These are phyloP conservation scores for Kodamaea neixiangensis DNA, from an alignment of 805 yeast genomes.

Conservation along the genomic window DNA sequence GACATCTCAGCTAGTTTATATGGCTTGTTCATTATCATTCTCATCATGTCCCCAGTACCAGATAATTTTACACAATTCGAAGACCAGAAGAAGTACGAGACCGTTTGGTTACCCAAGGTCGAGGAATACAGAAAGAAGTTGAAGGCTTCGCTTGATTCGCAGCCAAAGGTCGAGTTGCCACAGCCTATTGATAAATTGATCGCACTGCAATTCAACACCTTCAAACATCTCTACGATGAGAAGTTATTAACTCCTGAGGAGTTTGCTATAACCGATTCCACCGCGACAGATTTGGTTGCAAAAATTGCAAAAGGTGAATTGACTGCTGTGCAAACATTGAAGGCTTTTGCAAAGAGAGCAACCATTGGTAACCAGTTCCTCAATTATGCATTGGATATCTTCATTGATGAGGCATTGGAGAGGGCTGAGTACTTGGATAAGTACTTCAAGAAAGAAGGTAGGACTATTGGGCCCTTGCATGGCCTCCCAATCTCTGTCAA, in stretches of 20 bases:
- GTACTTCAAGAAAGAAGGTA: slow-evolving; percentile 46
- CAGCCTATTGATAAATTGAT: slow-evolving; percentile 33
- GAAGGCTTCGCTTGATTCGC: slow-evolving; percentile 33
- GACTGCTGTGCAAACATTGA: slow-evolving; percentile 52
- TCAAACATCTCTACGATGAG: slow-evolving; percentile 33
- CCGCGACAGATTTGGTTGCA: slow-evolving; percentile 43
- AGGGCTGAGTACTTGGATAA: slow-evolving; percentile 58
- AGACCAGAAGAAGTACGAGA: slow-evolving; percentile 42
- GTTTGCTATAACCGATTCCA: slow-evolving; percentile 42
- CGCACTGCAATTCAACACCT: slow-evolving; percentile 36
- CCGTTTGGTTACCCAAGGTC: slow-evolving; percentile 49
- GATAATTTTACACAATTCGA: slow-evolving; percentile 25
- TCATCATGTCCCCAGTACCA: background rate
- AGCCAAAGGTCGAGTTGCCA: slow-evolving; percentile 34
- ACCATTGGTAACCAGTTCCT: slow-evolving; percentile 64
- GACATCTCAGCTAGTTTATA: background rate
- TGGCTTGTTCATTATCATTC: background rate
- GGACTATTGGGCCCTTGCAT: slow-evolving; percentile 60
- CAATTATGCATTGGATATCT: slow-evolving; percentile 59
- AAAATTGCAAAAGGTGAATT: slow-evolving; percentile 49
- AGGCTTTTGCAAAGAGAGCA: slow-evolving; percentile 66
- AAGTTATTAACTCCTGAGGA: slow-evolving; percentile 41
- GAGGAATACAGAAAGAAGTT: slow-evolving; percentile 39
- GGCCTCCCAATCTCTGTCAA: slow-evolving; percentile 67
- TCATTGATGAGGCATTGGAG: slow-evolving; percentile 58